A percentile compares a stretch with the other conserved stretches of the same genome.
phyloP scores from a whole-genome alignment of 192 early-diverging fungal genomes.

The Radiomyces spectabilis region DNA sequence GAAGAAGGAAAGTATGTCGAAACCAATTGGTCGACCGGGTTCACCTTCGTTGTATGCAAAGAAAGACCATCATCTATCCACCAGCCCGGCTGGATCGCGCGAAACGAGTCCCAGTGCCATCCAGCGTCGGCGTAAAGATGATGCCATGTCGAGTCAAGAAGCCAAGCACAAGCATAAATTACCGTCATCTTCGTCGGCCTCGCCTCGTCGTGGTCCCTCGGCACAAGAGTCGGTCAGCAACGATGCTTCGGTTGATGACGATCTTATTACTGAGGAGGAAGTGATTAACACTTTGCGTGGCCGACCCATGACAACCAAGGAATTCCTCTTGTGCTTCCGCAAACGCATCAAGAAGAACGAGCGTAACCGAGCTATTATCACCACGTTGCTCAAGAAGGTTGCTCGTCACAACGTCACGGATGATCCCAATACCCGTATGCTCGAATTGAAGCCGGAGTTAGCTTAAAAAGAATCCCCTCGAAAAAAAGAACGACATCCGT shows the following conservation, averaged over 20 bases:
- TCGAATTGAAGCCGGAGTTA: slow-evolving; percentile 29
- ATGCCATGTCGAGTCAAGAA: background rate
- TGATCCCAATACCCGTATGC: slow-evolving; percentile 17
- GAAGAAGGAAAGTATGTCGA: slow-evolving; percentile 20
- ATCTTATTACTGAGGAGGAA: slow-evolving; percentile 61
- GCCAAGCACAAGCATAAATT: background rate
- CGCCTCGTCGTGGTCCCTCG: background rate
- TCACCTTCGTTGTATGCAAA: slow-evolving; percentile 23
- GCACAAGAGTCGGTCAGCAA: too few relatives aligned
- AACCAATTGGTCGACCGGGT: slow-evolving; percentile 26
- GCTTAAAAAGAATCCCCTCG: background rate
- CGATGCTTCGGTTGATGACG: slow-evolving; percentile 3
- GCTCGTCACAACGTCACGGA: slow-evolving; percentile 23
- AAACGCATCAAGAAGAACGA: slow-evolving; percentile 50
- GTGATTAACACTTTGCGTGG: slow-evolving; percentile 50
- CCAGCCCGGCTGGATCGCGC: too few relatives aligned
- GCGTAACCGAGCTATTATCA: slow-evolving; percentile 37
- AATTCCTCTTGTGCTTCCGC: slow-evolving; percentile 53
- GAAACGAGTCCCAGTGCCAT: too few relatives aligned
- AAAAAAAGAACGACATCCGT: too few relatives aligned
- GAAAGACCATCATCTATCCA: too few relatives aligned
- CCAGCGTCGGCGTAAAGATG: too few relatives aligned
- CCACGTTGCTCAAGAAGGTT: slow-evolving; percentile 37
- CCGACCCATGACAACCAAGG: slow-evolving; percentile 52
- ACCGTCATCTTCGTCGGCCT: too few relatives aligned